These are phyloP conservation scores for Bretziella fagacearum DNA, from an alignment of 2,329 filamentous ascomycete genomes.

Conservation along the genomic window DNA sequence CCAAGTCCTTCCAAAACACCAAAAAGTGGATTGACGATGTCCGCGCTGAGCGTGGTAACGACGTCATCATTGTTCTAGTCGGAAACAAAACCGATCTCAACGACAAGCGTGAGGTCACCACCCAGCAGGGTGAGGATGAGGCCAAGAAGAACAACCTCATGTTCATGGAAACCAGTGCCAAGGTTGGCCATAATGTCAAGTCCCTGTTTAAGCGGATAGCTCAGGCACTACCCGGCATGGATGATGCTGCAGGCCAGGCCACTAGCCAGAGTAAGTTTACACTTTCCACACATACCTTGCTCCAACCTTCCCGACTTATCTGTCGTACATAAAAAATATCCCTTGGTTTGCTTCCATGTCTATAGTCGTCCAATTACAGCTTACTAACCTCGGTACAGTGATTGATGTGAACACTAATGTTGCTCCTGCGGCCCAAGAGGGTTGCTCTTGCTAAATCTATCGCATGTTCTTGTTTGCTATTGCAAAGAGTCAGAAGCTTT, in stretches of 20 bases:
- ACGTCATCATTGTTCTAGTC: conserved; percentile 96
- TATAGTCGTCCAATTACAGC: conserved; percentile 5
- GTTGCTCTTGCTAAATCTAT: conserved; percentile 44
- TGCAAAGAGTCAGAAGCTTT: not conserved
- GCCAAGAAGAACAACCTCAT: conserved; percentile 95
- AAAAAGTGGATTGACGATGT: conserved; percentile 99
- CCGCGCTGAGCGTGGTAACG: conserved; percentile 85
- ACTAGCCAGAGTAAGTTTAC: conserved; percentile 65
- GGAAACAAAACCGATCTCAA: conserved; percentile 99
- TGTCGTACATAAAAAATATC: conserved; percentile 3
- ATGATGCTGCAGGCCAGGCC: conserved; percentile 60
- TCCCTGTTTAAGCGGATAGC: conserved; percentile 95
- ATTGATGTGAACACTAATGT: conserved; percentile 83
- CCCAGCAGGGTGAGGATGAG: conserved; percentile 90
- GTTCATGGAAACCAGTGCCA: conserved; percentile 98
- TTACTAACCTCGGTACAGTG: conserved; percentile 37
- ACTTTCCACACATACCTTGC: not conserved
- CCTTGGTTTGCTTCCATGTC: not conserved
- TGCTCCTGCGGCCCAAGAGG: conserved; percentile 51
- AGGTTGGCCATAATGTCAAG: conserved; percentile 96
- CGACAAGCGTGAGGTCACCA: conserved; percentile 95
- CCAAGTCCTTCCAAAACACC: conserved; percentile 96
- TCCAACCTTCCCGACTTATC: not conserved
- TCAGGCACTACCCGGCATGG: conserved; percentile 93
- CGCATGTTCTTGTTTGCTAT: not conserved